Conservation (phyloP, 176 grass and related monocot species). For the Paspalum notatum region DNA sequence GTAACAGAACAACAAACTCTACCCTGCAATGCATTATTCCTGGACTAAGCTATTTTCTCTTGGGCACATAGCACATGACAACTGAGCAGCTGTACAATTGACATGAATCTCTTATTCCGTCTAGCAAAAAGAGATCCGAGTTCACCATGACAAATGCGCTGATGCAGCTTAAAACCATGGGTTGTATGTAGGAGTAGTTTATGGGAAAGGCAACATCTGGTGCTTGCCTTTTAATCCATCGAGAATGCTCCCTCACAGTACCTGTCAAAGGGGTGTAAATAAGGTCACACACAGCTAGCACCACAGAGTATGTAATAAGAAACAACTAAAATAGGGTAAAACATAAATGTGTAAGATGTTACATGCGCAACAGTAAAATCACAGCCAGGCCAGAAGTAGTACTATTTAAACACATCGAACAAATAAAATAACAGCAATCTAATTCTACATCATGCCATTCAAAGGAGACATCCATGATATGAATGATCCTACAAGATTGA, state of each 20-base stretch:
- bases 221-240: constrained; percentile 51
- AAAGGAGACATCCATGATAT: constrained; percentile 12
- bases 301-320: too few relatives aligned
- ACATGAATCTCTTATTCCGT: constrained; percentile 19
- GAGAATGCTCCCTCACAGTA: constrained; percentile 92
- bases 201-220: background rate
- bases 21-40: constrained; percentile 31
- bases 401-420: background rate
- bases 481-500: background rate
- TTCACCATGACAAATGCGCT: background rate
- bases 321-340: background rate
- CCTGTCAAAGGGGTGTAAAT: constrained; percentile 44
- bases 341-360: background rate
- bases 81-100: constrained; percentile 42
- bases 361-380: background rate
- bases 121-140: background rate
- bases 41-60: background rate
- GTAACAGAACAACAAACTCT: constrained; percentile 3
- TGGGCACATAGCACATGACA: background rate
- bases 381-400: background rate
- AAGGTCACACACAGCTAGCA: too few relatives aligned
- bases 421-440: background rate
- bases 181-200: background rate
- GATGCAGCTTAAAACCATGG: constrained; percentile 1
- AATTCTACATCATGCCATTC: background rate